phyloP scores from a whole-genome alignment of 2,329 filamentous ascomycete species.

The Epichloe sp. region DNA sequence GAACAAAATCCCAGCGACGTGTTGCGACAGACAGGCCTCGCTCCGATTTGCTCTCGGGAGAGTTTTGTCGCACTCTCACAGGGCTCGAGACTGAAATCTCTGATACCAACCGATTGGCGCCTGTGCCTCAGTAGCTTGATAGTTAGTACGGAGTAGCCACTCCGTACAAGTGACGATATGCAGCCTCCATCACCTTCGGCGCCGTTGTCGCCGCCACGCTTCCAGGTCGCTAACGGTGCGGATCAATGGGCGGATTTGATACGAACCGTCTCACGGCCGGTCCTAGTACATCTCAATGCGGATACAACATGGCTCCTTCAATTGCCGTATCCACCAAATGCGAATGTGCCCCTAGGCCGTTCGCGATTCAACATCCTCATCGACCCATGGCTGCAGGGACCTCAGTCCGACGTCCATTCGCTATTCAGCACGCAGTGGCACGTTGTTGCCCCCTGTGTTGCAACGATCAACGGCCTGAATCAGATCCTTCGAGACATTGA shows the following conservation, averaged over 20 bases:
- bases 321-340: constrained; percentile 38
- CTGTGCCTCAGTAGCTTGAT: neutral
- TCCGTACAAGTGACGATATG: neutral
- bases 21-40: neutral
- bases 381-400: constrained; percentile 51
- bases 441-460: constrained; percentile 36
- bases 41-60: neutral
- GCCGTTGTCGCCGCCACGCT: neutral
- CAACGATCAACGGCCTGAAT: constrained; percentile 42
- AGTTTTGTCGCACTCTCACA: neutral
- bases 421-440: constrained; percentile 59
- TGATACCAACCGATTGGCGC: neutral
- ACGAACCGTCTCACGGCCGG: constrained; percentile 13
- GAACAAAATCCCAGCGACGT: neutral
- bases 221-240: constrained; percentile 8
- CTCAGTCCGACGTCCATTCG: constrained; percentile 47
- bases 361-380: constrained; percentile 51
- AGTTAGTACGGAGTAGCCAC: neutral
- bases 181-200: neutral
- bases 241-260: constrained; percentile 11
- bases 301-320: constrained; percentile 58
- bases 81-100: neutral
- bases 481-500: constrained; percentile 37
- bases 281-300: constrained; percentile 53
- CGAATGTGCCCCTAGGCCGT: constrained; percentile 27